Conservation (phyloP, 1,284 basidiomycete genomes). For the Cystobasidiaceae sp. region DNA sequence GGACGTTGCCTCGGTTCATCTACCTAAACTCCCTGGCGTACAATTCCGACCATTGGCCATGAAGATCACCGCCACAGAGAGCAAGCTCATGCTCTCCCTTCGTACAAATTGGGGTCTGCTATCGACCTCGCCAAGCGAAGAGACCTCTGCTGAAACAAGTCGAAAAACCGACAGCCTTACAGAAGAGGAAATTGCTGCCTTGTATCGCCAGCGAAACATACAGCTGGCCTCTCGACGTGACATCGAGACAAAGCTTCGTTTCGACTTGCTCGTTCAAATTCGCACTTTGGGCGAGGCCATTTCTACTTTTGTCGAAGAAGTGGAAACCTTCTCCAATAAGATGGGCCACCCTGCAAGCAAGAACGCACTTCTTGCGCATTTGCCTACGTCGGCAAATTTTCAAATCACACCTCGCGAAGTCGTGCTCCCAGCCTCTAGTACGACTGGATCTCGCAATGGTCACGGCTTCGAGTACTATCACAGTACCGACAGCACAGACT, state of each 20-base stretch:
- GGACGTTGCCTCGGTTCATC: neutral
- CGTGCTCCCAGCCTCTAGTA: constrained; percentile 1
- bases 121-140: constrained; percentile 38
- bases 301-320: constrained; percentile 64
- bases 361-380: constrained; percentile 27
- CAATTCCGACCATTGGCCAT: constrained; percentile 48
- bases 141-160: constrained; percentile 26
- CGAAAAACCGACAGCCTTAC: constrained; percentile 4
- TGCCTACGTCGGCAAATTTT: constrained; percentile 31
- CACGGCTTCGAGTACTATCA: constrained; percentile 22
- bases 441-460: neutral
- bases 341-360: neutral
- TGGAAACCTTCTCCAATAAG: neutral
- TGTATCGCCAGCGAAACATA: constrained; percentile 2
- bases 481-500: neutral
- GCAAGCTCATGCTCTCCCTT: constrained; percentile 50
- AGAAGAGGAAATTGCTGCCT: constrained; percentile 8
- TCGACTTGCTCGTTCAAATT: constrained; percentile 53
- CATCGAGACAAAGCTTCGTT: constrained; percentile 37
- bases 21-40: constrained; percentile 1
- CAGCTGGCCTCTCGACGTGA: constrained; percentile 26
- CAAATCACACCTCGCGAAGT: constrained; percentile 36
- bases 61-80: constrained; percentile 50
- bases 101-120: constrained; percentile 46
- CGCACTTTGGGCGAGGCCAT: constrained; percentile 71